Evolutionary conservation across 176 grass and related monocot genomes (phyloP).

Genomic region (Bromus sterilis): DNA sequence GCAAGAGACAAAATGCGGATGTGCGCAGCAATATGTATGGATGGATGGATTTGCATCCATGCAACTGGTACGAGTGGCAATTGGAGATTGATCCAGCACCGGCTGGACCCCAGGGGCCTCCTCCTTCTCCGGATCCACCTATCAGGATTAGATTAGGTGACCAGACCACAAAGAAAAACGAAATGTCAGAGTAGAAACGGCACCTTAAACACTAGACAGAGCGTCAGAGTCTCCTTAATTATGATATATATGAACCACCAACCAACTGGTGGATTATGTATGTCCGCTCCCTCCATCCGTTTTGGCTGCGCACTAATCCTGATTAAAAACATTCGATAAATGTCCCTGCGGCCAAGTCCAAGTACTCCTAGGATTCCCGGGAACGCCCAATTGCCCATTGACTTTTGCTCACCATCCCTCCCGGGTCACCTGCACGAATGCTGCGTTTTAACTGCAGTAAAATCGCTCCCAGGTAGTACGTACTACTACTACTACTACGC

Average conservation of each 20-base stretch:
- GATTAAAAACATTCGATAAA: background rate
- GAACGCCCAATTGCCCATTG: background rate
- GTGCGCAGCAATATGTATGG: background rate
- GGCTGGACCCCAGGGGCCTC: background rate
- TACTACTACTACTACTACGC: background rate
- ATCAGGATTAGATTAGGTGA: slow-evolving; percentile 12
- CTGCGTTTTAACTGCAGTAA: background rate
- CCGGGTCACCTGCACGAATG: background rate
- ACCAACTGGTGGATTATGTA: background rate
- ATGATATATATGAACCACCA: background rate
- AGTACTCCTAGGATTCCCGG: slow-evolving; percentile 9
- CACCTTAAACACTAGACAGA: too few species aligned
- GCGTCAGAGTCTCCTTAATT: too few species aligned
- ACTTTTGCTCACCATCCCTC: background rate
- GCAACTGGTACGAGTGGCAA: background rate
- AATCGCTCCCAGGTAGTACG: background rate
- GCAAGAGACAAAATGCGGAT: background rate
- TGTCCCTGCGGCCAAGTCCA: background rate
- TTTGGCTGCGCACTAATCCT: background rate
- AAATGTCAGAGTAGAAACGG: background rate
- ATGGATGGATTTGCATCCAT: background rate
- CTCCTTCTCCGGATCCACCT: too few species aligned
- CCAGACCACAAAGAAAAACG: background rate
- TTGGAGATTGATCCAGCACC: background rate
- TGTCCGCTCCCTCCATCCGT: background rate